These are phyloP conservation scores for Daldinia eschscholtzii DNA, from an alignment of 2,329 filamentous ascomycete genomes.

Conservation along the genomic window DNA sequence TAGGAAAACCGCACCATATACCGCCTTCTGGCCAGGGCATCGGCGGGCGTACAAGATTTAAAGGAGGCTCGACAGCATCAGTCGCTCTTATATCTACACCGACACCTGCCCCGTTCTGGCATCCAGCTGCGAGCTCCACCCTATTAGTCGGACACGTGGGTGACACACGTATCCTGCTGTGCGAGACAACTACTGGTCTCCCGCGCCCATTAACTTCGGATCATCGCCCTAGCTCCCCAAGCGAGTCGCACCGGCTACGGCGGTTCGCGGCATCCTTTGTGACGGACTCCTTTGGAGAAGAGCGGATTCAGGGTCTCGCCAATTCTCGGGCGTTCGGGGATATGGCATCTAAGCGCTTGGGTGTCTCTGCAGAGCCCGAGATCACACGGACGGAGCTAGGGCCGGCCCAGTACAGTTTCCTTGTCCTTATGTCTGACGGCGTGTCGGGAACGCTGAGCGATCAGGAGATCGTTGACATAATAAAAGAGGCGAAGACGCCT, in stretches of 20 bases:
- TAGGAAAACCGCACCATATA: conserved; percentile 70
- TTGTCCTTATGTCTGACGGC: conserved; percentile 90
- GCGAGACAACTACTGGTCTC: conserved; percentile 84
- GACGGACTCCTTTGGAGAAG: conserved; percentile 96
- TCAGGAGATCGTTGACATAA: conserved; percentile 94
- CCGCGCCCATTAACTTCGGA: conserved; percentile 87
- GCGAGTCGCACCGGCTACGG: conserved; percentile 84
- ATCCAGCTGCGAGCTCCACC: conserved; percentile 86
- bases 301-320: conserved; percentile 91
- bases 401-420: conserved; percentile 87
- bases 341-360: conserved; percentile 89
- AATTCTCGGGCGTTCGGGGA: conserved; percentile 97
- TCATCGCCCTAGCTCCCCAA: conserved; percentile 90
- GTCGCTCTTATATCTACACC: conserved; percentile 92
- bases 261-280: conserved; percentile 88
- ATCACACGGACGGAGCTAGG: conserved; percentile 82
- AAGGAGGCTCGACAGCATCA: conserved; percentile 93
- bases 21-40: conserved; percentile 72
- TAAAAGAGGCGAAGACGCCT: conserved; percentile 93
- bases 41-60: conserved; percentile 82
- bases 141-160: conserved; percentile 91
- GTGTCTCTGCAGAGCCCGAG: conserved; percentile 94
- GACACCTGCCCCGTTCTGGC: conserved; percentile 93
- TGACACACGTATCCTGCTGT: conserved; percentile 91
- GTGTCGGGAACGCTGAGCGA: conserved; percentile 87